Conservation (phyloP, 164 flowering plant genomes). For the Protea cynaroides region DNA sequence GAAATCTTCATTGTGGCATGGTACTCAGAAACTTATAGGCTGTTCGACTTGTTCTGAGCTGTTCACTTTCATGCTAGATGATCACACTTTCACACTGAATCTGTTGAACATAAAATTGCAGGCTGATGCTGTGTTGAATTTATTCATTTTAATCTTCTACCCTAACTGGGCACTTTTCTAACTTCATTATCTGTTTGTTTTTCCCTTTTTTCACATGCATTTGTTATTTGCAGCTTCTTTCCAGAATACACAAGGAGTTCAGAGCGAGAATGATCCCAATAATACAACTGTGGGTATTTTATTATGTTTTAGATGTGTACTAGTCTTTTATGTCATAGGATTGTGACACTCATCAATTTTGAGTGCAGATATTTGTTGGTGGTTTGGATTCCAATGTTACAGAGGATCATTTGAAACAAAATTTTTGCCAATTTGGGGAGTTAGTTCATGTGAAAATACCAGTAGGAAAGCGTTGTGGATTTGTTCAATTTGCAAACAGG, state of each 20-base stretch:
- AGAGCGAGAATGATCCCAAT: conserved; percentile 71
- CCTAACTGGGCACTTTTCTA: not conserved
- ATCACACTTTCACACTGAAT: too few species aligned
- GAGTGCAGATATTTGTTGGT: conserved; percentile 81
- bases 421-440: conserved; percentile 66
- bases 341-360: conserved; percentile 11
- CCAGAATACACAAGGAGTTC: conserved; percentile 51
- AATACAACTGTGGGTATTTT: conserved; percentile 80
- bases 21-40: too few species aligned
- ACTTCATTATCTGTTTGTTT: not conserved
- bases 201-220: conserved; percentile 3
- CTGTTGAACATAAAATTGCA: not conserved
- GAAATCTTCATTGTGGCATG: too few species aligned
- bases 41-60: too few species aligned
- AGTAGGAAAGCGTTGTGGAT: conserved; percentile 80
- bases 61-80: too few species aligned
- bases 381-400: conserved; percentile 65
- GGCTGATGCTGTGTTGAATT: not conserved
- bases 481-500: conserved; percentile 89
- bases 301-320: conserved; percentile 6
- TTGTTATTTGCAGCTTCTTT: conserved; percentile 56
- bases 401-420: conserved; percentile 65
- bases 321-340: not conserved
- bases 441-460: conserved; percentile 85
- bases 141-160: conserved; percentile 1